Conservation (phyloP, 768 basidiomycete species). For the Podaxis sp. region DNA sequence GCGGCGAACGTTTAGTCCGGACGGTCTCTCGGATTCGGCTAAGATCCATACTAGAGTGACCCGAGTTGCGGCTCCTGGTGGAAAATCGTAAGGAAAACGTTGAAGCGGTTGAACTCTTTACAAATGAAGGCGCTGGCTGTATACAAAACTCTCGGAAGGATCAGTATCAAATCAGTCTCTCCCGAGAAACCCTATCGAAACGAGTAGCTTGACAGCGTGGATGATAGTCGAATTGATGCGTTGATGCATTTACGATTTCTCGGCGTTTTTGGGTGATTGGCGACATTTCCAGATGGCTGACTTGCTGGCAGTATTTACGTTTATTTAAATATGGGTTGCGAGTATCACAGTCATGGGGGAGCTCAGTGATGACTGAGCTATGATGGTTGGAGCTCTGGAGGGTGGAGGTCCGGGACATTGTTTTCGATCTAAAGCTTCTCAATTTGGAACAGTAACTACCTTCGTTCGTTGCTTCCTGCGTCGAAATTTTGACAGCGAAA, state of each 20-base stretch:
- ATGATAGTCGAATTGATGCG: background rate
- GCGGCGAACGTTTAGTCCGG: background rate
- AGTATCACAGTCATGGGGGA: background rate
- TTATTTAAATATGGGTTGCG: background rate
- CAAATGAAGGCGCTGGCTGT: constrained; percentile 2
- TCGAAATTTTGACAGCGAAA: background rate
- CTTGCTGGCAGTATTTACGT: background rate
- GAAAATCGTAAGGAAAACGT: background rate
- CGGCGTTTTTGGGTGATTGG: background rate
- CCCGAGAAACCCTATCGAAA: background rate
- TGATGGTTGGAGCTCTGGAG: background rate
- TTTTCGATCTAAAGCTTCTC: background rate
- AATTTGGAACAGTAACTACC: background rate
- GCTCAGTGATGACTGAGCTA: background rate
- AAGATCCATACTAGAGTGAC: background rate
- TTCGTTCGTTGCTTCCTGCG: background rate
- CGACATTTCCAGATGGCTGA: background rate
- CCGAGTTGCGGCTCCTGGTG: background rate
- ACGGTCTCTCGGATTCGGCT: background rate
- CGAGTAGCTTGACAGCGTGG: background rate
- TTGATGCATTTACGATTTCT: background rate
- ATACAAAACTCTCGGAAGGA: background rate
- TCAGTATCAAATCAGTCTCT: background rate
- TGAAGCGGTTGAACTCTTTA: background rate
- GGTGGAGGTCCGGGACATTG: too few species aligned